A percentile compares a stretch with the other conserved stretches of the same genome.
These are phyloP conservation scores for Solanum lignicaule DNA, from an alignment of 257 asterid genomes.

Conservation along the genomic window DNA sequence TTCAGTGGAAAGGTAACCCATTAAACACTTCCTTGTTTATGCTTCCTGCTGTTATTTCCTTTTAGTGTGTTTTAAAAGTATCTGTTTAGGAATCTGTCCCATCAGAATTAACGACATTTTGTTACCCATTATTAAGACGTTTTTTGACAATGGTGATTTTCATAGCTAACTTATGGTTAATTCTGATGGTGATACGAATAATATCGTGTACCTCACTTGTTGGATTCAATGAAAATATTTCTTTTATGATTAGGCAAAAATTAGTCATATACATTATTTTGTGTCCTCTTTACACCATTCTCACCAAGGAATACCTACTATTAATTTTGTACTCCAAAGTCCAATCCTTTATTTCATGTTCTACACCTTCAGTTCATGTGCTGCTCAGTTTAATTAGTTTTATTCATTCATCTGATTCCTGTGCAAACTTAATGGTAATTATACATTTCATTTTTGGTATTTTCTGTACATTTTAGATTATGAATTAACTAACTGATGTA, in stretches of 20 bases:
- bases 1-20: conserved; percentile 79
- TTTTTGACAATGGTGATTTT: not conserved
- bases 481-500: not conserved
- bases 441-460: not conserved
- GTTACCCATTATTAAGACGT: not conserved
- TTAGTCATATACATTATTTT: not conserved
- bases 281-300: not conserved
- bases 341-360: not conserved
- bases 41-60: not conserved
- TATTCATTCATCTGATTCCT: not conserved
- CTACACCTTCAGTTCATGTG: not conserved
- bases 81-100: not conserved
- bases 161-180: not conserved
- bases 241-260: not conserved
- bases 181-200: not conserved
- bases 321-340: not conserved
- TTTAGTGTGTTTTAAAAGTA: not conserved
- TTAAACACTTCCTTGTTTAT: not conserved
- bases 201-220: not conserved
- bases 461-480: not conserved
- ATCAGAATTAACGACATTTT: not conserved
- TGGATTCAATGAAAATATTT: not conserved
- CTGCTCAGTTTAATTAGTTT: not conserved
- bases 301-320: not conserved
- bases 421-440: not conserved